phyloP scores from a whole-genome alignment of 1,284 basidiomycete genomes.

The Fomitopsis betulina region DNA sequence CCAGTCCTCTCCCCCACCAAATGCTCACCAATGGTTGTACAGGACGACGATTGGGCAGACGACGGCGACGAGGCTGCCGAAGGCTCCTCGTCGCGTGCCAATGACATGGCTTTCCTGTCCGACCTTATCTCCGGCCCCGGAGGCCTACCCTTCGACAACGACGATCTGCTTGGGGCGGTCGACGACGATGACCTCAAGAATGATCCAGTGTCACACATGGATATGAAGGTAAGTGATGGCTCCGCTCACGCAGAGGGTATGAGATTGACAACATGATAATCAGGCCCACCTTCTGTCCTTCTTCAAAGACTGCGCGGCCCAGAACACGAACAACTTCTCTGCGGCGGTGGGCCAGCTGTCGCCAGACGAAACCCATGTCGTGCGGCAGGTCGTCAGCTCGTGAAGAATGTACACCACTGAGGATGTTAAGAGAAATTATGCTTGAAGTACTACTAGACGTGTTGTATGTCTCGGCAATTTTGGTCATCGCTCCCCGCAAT shows the following conservation, averaged over 20 bases:
- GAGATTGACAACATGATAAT: not conserved
- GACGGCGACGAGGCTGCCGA: slow-evolving; percentile 33
- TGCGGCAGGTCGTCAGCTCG: slow-evolving; percentile 47
- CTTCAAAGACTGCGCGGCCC: slow-evolving; percentile 63
- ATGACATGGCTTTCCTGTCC: slow-evolving; percentile 61
- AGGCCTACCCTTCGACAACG: slow-evolving; percentile 63
- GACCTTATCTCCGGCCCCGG: slow-evolving; percentile 53
- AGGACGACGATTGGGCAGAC: slow-evolving; percentile 92
- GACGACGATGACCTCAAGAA: slow-evolving; percentile 86
- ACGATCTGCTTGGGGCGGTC: slow-evolving; percentile 61
- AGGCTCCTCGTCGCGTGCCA: slow-evolving; percentile 52
- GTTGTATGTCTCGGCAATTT: not conserved
- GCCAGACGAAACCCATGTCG: slow-evolving; percentile 64
- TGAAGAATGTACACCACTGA: not conserved
- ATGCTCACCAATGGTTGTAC: not conserved
- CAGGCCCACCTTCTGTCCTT: slow-evolving; percentile 68
- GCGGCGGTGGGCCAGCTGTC: slow-evolving; percentile 60
- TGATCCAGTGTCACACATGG: slow-evolving; percentile 86
- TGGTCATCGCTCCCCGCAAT: not conserved
- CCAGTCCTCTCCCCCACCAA: not conserved
- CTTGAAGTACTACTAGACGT: not conserved
- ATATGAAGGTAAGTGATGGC: slow-evolving; percentile 66
- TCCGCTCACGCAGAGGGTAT: slow-evolving; percentile 5
- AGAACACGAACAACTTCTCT: slow-evolving; percentile 65
- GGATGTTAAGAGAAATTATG: not conserved